phyloP scores from a whole-genome alignment of 345 rosid species.

The Nasturtium officinale region DNA sequence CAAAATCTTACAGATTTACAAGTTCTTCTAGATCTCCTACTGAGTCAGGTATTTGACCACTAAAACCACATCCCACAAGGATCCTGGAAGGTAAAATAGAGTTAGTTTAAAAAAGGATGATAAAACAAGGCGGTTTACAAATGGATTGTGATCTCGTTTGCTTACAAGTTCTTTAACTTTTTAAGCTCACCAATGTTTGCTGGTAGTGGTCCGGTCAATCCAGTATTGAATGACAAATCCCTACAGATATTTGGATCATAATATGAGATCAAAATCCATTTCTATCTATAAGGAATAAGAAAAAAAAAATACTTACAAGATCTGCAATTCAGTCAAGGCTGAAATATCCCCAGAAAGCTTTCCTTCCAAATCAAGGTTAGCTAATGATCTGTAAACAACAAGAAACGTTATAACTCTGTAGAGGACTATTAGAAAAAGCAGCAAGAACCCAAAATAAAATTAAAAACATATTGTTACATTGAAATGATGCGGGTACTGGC shows the following conservation, averaged over 20 bases:
- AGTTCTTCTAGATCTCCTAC: slow-evolving; percentile 64
- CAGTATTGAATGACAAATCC: slow-evolving; percentile 78
- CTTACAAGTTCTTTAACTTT: slow-evolving; percentile 74
- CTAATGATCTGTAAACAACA: slow-evolving; percentile 60
- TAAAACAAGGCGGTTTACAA: neutral
- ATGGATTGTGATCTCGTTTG: neutral
- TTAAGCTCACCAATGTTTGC: slow-evolving; percentile 53
- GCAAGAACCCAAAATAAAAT: neutral
- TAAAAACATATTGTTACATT: slow-evolving; percentile 47
- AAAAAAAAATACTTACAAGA: slow-evolving; percentile 54
- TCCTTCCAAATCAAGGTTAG: slow-evolving; percentile 62
- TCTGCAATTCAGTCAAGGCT: slow-evolving; percentile 56
- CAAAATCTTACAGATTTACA: slow-evolving; percentile 53
- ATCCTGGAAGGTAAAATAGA: slow-evolving; percentile 47
- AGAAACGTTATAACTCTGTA: neutral
- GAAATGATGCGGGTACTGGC: slow-evolving; percentile 50
- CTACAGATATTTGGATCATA: slow-evolving; percentile 47
- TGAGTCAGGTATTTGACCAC: slow-evolving; percentile 67
- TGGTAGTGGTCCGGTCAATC: slow-evolving; percentile 72
- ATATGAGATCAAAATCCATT: slow-evolving; percentile 14
- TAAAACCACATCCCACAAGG: slow-evolving; percentile 74
- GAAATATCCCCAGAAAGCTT: slow-evolving; percentile 58
- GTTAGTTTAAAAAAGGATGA: slow-evolving; percentile 2
- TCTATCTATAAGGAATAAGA: neutral
- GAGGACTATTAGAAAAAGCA: neutral